Base-by-base conservation (phyloP, 2,329 filamentous ascomycete genomes). In the Boeremia exigua region DNA sequence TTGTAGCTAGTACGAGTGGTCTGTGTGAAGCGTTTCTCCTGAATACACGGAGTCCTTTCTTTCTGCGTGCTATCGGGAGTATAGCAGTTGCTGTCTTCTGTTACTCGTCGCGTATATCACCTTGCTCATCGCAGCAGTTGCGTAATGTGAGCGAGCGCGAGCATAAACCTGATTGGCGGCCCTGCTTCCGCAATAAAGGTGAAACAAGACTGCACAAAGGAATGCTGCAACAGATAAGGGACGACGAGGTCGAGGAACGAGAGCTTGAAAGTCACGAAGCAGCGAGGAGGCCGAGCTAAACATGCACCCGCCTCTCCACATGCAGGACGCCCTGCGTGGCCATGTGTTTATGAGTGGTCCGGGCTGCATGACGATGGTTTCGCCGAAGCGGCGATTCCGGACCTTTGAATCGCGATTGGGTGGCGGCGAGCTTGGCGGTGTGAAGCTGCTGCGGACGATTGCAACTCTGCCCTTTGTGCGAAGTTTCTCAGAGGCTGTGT, bases 51-150 rank as follows among this genome's bases (percentile, higher is more conserved):
- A 14, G 17, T 23, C 6, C 5, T 5, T 23, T 37, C 25, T 37
- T 30, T 15, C n/a, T 8, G 3, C 14, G n/a, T 25, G 27, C 53
- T 56, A 56, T 43, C 53, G 53, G 15, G 53, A 40, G 38, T 56
- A 51, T 43, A 56, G 42, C 37, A 56, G 27, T 43, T 34, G 53
- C 17, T 56, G 53, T 51, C 47, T 47, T 50, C 47, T 51, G 25
- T 42, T 47, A 29, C 43, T 23, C 32, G 54, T 52, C 33, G 39
- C 14, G 37, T 48, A 17, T 40, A 34, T 33, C 23, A 48, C 48
- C 30, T 36, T 34, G 44, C 30, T 57, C 54, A 57, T 57, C 54
- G 54, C 54, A 46, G 32, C 48, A 52, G 29, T 52, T 44, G 32
- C 43, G 48, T 51, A 44, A 50, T 37, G 29, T 29, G 27, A 32